Evolutionary conservation across 2,329 filamentous ascomycete genomes (phyloP).

Genomic region (Curvularia sp.): DNA sequence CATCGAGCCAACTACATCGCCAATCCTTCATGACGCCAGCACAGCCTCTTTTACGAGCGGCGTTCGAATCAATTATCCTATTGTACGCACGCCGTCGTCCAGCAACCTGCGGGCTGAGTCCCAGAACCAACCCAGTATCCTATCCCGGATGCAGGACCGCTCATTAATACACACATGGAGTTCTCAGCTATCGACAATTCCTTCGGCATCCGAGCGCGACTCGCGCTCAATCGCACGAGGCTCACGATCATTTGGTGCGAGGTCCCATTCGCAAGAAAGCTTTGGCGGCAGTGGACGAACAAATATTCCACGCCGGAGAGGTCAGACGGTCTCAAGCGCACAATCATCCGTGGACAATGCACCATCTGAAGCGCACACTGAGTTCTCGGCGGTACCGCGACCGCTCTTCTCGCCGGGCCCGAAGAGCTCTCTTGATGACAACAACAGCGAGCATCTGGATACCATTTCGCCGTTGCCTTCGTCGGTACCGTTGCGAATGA

Average conservation of each 20-base stretch:
- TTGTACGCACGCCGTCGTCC: constrained; percentile 47
- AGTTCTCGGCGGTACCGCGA: constrained; percentile 45
- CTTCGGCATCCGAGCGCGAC: constrained; percentile 47
- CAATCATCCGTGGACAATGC: constrained; percentile 46
- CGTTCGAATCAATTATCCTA: constrained; percentile 46
- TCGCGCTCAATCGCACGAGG: constrained; percentile 44
- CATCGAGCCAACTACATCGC: constrained; percentile 42
- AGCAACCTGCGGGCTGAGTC: constrained; percentile 48
- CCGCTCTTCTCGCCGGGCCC: constrained; percentile 46
- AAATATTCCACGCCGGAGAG: constrained; percentile 37
- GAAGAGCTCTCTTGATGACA: constrained; percentile 36
- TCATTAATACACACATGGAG: constrained; percentile 50
- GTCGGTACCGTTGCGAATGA: constrained; percentile 48
- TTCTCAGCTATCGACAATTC: constrained; percentile 51
- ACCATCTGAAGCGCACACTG: constrained; percentile 37
- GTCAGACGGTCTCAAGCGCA: constrained; percentile 45
- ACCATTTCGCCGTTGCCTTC: constrained; percentile 50
- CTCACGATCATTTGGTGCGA: constrained; percentile 43
- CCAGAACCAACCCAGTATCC: constrained; percentile 43
- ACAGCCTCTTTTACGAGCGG: constrained; percentile 46
- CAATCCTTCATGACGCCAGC: constrained; percentile 47
- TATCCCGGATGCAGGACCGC: constrained; percentile 51
- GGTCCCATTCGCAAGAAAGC: constrained; percentile 45
- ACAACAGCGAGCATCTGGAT: constrained; percentile 49
- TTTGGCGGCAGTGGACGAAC: constrained; percentile 33